These are phyloP conservation scores for Sutorius eximius DNA, from an alignment of 1,284 basidiomycete species.

Conservation along the genomic window DNA sequence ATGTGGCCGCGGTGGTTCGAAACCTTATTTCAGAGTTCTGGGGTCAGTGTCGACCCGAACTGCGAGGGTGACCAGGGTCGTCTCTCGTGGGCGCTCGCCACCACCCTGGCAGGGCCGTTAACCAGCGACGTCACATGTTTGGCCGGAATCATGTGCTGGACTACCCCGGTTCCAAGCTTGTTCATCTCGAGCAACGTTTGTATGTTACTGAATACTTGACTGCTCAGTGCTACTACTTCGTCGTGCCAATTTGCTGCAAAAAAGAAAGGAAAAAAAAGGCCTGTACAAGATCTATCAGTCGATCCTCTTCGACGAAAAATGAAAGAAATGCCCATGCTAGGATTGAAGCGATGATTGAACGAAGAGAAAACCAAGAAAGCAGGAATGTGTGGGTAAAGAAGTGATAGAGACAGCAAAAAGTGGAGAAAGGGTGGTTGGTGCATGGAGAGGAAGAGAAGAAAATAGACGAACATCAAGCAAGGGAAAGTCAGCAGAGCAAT, in stretches of 20 bases:
- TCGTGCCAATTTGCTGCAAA: background rate
- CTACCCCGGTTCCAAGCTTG: background rate
- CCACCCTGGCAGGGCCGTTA: no score
- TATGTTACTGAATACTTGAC: background rate
- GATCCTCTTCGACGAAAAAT: background rate
- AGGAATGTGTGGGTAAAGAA: background rate
- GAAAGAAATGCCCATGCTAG: background rate
- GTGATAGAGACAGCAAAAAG: background rate
- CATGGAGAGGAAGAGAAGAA: background rate
- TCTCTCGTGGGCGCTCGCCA: no score
- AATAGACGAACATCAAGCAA: background rate
- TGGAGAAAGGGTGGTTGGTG: background rate
- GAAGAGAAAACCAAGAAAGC: constrained; percentile 7
- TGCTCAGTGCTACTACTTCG: background rate
- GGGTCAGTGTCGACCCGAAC: background rate
- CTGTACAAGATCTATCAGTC: background rate
- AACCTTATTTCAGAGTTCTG: background rate
- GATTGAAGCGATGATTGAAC: background rate
- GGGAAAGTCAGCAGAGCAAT: background rate
- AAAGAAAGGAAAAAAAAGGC: background rate
- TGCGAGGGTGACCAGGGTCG: no score
- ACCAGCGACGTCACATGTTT: no score
- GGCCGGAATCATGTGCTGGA: no score
- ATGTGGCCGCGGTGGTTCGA: background rate
- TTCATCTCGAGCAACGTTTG: background rate